Base-by-base conservation (phyloP, 148 eudicot genomes). In the Rhododendron ovatum region DNA sequence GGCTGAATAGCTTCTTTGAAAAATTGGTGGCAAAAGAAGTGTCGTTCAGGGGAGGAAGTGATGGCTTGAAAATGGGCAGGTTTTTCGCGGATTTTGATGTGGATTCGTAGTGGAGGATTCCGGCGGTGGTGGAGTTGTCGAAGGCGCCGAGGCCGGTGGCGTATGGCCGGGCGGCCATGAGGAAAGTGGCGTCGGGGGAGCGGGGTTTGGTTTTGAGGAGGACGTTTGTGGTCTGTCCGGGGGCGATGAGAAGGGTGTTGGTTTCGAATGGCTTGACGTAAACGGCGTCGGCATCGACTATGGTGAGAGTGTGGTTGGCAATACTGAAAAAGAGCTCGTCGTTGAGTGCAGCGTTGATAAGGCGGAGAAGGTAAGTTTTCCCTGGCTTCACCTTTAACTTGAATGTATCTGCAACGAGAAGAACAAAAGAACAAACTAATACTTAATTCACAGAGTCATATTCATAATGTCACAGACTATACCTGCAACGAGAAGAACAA, bases 281-380 rank as follows among this genome's bases (percentile, higher is more conserved):
- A 30, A 90, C 45, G 2, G 92, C 95, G 47, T 93, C 95, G 0
- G 81, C 91, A 2, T 89, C 95, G 2, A 93, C 93, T 0, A 90
- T 85, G 17, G 88, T 90, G 17, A 93, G 89, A 41, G 87, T 88
- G 81, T 93, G 94, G 88, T 93, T 91, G n/a, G 93, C 94, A 2
- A 92, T 88, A 78, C 95, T 88, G 85, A 93, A 93, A 88, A 93
- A 91, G 82, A 93, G 95, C 65, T 92, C 94, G 65, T 92, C 93
- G 53, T 92, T 92, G n/a, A 92, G 93, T 82, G 94, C 94, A 18
- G 94, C 95, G 69, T 93, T 93, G 92, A 93, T 91, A 5, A 93
- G 9, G 1, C 93, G 87, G 5, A 93, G 91, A 13, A 93, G 93
- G 30, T 93, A 93, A 0, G 91, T 91, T 78, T 89, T 93, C 1